Evolutionary conservation across 73 alveolate species (phyloP).

Genomic region (Effrenium voratum): DNA sequence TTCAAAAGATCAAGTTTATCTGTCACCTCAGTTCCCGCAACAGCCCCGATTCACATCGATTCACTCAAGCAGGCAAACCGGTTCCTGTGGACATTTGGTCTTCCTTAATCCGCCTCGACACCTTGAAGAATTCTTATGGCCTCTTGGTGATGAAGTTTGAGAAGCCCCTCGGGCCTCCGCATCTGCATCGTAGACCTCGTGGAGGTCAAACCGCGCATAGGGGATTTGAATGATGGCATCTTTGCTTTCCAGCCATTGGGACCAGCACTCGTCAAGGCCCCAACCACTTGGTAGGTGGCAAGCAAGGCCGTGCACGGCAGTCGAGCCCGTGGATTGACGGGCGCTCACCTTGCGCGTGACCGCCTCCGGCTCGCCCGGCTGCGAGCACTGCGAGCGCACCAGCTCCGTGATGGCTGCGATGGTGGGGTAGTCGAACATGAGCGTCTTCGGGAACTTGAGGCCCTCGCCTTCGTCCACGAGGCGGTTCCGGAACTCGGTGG

Average conservation of each 20-base stretch:
- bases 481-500: background rate
- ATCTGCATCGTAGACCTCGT: background rate
- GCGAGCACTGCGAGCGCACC: background rate
- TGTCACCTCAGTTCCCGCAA: no score
- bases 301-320: background rate
- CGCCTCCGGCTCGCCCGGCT: background rate
- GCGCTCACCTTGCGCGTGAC: background rate
- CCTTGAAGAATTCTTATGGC: no score
- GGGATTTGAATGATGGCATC: background rate
- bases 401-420: background rate
- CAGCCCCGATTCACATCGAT: no score
- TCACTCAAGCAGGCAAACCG: no score
- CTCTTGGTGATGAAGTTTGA: no score
- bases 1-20: no score
- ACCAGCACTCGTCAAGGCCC: background rate
- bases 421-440: conserved; percentile 24
- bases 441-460: background rate
- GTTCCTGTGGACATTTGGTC: no score
- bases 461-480: background rate
- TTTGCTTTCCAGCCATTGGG: background rate
- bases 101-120: no score
- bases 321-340: background rate
- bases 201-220: background rate
- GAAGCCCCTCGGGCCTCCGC: background rate
- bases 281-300: background rate